Evolutionary conservation across 1,139 yeast species (phyloP), one percentile per base, ranked within the genome.

Genomic region (Debaryomyces fabryi): DNA sequence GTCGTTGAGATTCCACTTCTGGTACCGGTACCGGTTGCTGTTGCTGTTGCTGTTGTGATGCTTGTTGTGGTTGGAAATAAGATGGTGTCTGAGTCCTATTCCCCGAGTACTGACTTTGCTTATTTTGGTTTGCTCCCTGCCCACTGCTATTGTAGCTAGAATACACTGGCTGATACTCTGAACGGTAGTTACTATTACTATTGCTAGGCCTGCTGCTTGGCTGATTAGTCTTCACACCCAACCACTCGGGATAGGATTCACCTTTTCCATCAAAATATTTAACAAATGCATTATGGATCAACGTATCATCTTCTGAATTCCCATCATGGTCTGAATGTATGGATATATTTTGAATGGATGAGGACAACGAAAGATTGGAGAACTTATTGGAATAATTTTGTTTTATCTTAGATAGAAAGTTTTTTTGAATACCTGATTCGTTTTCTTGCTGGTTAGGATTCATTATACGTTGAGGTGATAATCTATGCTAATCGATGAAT

Each of bases 211-310:
- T 46, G 13, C 24, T 27, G 33, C 33, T 35, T 15, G 25, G 44
- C 36, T 30, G 27, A 34, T 43, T 48, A 2, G 47, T 15, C 49
- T 60, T 55, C 4, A 63, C 75, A 5, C 79, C 80, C 20, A 76
- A 63, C 81, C 81, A 76, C 27, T 74, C 79, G 8, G 81, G 81
- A 49, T 70, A 76, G 9, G 72, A 67, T 45, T 68, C 62, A 25
- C 64, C 59, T 21, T 58, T 60, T 2, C 60, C 39, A 46, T 74
- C 76, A 50, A 62, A 76, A 55, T 70, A 73, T 49, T 67, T 68
- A 35, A 75, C 74, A 53, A 76, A 74, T 3, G 80, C 79, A 53
- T 71, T 69, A 58, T 76, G 80, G 47, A 76, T 67, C 48, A 76
- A 63, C 1, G 81, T 76, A 37, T 73, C 77, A 39, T 71, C 69